Conservation (phyloP, 2,329 filamentous ascomycete genomes). For the Fusarium luffae region DNA sequence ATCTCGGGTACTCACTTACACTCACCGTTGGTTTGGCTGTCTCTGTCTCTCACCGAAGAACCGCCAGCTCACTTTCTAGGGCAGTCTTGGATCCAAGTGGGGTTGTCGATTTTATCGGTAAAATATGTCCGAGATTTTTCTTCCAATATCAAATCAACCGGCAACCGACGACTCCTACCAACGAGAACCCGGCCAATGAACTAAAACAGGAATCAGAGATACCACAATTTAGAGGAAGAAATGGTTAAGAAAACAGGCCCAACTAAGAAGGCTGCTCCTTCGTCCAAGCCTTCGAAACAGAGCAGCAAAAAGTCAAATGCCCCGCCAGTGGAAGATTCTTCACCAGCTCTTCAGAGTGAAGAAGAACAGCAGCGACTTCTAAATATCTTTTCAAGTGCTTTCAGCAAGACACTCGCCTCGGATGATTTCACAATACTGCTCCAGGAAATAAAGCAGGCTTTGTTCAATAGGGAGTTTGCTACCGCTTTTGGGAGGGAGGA, state of each 20-base stretch:
- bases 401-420: constrained; percentile 62
- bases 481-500: constrained; percentile 79
- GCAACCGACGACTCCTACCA: constrained; percentile 6
- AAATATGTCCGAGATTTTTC: constrained; percentile 23
- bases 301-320: constrained; percentile 33
- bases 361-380: constrained; percentile 74
- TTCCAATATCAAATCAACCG: constrained; percentile 14
- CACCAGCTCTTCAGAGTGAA: constrained; percentile 31
- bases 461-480: constrained; percentile 87
- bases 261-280: constrained; percentile 37
- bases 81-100: constrained; percentile 25
- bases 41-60: constrained; percentile 16
- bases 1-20: constrained; percentile 6
- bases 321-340: constrained; percentile 19
- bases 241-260: constrained; percentile 44
- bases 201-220: background rate
- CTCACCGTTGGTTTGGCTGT: background rate
- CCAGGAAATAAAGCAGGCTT: constrained; percentile 85
- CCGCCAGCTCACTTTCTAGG: constrained; percentile 11
- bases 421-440: constrained; percentile 66
- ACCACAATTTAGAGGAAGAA: constrained; percentile 11
- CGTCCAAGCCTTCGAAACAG: constrained; percentile 29
- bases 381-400: constrained; percentile 76
- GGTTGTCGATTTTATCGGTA: constrained; percentile 19
- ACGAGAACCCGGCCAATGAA: constrained; percentile 9